Conservation (phyloP, 495 filamentous ascomycete species). For the Podospora appendiculata region DNA sequence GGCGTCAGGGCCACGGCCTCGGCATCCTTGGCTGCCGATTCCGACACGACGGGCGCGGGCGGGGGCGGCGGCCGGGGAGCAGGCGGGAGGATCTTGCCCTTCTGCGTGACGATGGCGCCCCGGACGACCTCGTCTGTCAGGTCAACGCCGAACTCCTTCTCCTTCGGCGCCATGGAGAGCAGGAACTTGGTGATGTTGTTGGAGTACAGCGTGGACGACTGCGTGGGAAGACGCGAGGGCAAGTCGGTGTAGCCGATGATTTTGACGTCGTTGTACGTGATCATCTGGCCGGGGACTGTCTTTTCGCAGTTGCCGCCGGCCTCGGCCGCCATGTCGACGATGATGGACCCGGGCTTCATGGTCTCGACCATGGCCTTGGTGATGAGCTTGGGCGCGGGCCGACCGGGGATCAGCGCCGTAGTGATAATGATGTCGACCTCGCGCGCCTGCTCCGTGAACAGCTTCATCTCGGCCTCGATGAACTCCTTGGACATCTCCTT, state of each 20-base stretch:
- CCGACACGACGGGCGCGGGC: conserved; percentile 47
- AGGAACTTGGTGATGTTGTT: conserved; percentile 84
- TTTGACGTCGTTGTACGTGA: conserved; percentile 65
- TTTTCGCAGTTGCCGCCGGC: conserved; percentile 74
- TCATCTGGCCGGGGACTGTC: conserved; percentile 59
- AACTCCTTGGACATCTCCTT: conserved; percentile 89
- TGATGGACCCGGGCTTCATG: conserved; percentile 75
- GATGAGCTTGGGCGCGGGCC: conserved; percentile 67
- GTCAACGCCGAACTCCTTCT: conserved; percentile 67
- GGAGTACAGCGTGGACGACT: conserved; percentile 74
- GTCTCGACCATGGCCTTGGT: conserved; percentile 67
- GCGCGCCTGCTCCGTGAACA: conserved; percentile 71
- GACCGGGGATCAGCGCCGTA: conserved; percentile 73
- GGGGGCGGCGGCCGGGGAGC: conserved; percentile 66
- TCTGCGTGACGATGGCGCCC: conserved; percentile 66
- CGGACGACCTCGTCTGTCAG: conserved; percentile 73
- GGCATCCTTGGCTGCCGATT: conserved; percentile 44
- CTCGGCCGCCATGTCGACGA: conserved; percentile 77
- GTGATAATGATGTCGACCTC: conserved; percentile 87
- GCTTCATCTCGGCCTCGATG: conserved; percentile 79
- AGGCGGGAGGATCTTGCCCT: conserved; percentile 64
- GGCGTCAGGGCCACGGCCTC: conserved; percentile 60
- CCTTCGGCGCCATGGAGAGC: conserved; percentile 65
- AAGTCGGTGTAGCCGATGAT: conserved; percentile 80
- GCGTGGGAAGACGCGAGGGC: conserved; percentile 70